Evolutionary conservation across 164 flowering plant species (phyloP).

Genomic region (Stephania yunnanensis): DNA sequence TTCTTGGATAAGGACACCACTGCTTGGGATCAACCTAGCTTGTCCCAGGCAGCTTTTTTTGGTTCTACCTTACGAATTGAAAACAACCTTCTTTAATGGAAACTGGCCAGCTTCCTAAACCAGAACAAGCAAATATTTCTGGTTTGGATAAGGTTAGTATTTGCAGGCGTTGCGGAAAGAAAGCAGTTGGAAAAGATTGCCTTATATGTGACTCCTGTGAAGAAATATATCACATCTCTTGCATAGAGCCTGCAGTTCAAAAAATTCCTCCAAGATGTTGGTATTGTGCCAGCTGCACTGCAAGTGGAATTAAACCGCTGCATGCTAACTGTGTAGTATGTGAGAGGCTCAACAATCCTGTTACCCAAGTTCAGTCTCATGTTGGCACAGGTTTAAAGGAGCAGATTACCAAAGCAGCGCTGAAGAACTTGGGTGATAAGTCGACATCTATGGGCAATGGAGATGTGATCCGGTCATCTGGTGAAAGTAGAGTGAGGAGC

Average conservation of each 20-base stretch:
- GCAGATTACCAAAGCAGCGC: constrained; percentile 15
- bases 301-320: constrained; percentile 36
- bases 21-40: background rate
- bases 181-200: constrained; percentile 46
- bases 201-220: constrained; percentile 87
- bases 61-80: constrained; percentile 10
- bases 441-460: constrained; percentile 24
- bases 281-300: constrained; percentile 62
- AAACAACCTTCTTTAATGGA: constrained; percentile 21
- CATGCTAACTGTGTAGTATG: constrained; percentile 76
- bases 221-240: constrained; percentile 65
- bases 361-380: background rate
- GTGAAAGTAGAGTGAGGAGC: constrained; percentile 2
- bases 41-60: constrained; percentile 6
- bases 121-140: constrained; percentile 33
- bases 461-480: constrained; percentile 13
- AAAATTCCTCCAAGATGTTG: constrained; percentile 56
- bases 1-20: background rate
- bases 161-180: constrained; percentile 51
- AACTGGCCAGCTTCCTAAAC: constrained; percentile 32
- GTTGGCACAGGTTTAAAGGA: background rate
- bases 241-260: constrained; percentile 54
- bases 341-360: constrained; percentile 38
- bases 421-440: constrained; percentile 33
- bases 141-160: constrained; percentile 19